These are phyloP conservation scores for Rhizophagus clarus DNA, from an alignment of 192 early-diverging fungal species.

Conservation along the genomic window DNA sequence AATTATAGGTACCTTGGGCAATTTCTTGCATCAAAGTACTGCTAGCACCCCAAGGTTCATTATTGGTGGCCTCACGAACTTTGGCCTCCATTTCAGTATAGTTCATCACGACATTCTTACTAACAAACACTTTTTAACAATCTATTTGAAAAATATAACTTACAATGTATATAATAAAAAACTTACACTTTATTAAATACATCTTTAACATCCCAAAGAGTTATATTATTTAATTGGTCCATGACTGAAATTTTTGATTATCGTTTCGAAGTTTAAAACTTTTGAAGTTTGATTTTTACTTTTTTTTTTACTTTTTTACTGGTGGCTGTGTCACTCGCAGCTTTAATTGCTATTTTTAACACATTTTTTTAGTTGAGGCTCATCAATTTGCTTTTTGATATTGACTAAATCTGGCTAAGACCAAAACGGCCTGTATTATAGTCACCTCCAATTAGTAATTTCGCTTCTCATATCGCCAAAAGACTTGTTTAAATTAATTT, in stretches of 20 bases:
- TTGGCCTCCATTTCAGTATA: constrained; percentile 93
- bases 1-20: constrained; percentile 83
- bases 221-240: constrained; percentile 47
- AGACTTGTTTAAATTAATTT: too few species aligned
- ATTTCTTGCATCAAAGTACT: constrained; percentile 93
- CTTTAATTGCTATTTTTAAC: too few species aligned
- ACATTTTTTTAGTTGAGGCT: too few species aligned
- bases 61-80: constrained; percentile 89
- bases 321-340: too few species aligned
- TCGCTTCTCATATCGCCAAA: too few species aligned
- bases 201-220: constrained; percentile 61
- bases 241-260: background rate
- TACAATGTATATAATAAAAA: background rate
- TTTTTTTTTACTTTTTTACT: too few species aligned
- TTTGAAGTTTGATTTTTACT: too few species aligned
- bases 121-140: constrained; percentile 14
- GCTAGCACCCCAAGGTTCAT: constrained; percentile 94
- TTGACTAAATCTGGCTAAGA: too few species aligned
- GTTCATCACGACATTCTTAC: constrained; percentile 89
- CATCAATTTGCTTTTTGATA: too few species aligned
- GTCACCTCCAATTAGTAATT: too few species aligned
- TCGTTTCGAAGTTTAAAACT: too few species aligned
- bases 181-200: constrained; percentile 60
- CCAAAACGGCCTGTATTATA: too few species aligned
- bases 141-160: background rate